Conservation (phyloP, 2,329 filamentous ascomycete species). For the Cytospora piceae region DNA sequence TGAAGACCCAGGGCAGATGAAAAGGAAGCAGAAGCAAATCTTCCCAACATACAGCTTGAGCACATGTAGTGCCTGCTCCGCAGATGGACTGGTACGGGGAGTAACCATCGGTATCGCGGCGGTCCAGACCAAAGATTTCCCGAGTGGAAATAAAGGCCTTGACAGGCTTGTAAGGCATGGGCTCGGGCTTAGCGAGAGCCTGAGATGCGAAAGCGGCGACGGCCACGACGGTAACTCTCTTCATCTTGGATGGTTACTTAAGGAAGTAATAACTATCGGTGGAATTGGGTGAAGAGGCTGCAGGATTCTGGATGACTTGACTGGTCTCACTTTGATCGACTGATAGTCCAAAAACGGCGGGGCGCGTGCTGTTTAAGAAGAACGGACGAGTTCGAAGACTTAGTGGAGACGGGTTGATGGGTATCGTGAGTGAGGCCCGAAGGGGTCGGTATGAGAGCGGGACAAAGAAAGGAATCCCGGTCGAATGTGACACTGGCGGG, state of each 20-base stretch:
- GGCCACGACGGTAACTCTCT: slow-evolving; percentile 45
- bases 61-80: slow-evolving; percentile 55
- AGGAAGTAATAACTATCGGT: slow-evolving; percentile 1
- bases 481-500: slow-evolving; percentile 3
- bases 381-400: slow-evolving; percentile 15
- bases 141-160: slow-evolving; percentile 42
- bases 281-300: neutral
- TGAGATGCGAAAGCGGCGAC: slow-evolving; percentile 47
- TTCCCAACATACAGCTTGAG: slow-evolving; percentile 44
- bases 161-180: slow-evolving; percentile 42
- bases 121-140: slow-evolving; percentile 47
- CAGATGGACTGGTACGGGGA: slow-evolving; percentile 53
- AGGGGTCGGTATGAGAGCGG: slow-evolving; percentile 1
- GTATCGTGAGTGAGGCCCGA: slow-evolving; percentile 17
- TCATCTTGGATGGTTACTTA: slow-evolving; percentile 38
- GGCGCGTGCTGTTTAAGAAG: neutral
- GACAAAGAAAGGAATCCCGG: slow-evolving; percentile 14
- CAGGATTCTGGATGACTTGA: neutral
- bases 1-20: neutral
- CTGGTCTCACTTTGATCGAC: neutral
- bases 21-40: neutral
- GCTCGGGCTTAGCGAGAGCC: slow-evolving; percentile 40
- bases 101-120: slow-evolving; percentile 53
- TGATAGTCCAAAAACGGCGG: slow-evolving; percentile 1
- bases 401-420: slow-evolving; percentile 1